Percentiles rank a stretch among this genome's conserved stretches.
phyloP scores from a whole-genome alignment of 1,284 basidiomycete species.

The Psilocybe mexicana region DNA sequence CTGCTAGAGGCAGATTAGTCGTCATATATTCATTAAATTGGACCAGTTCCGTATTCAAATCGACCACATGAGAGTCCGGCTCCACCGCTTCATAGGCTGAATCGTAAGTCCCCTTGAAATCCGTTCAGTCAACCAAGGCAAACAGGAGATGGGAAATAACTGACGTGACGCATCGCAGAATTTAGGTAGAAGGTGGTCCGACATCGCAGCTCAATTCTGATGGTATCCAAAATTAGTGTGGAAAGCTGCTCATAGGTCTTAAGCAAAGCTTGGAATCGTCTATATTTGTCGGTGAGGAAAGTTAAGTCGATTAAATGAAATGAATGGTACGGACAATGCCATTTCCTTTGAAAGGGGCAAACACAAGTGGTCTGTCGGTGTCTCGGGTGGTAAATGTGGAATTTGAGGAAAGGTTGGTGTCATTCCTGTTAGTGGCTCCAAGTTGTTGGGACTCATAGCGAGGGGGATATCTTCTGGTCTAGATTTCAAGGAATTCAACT shows the following conservation, averaged over 20 bases:
- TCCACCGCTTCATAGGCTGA: conserved; percentile 83
- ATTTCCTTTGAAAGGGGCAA: conserved; percentile 86
- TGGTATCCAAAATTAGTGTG: conserved; percentile 84
- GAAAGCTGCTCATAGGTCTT: conserved; percentile 90
- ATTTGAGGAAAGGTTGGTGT: conserved; percentile 53
- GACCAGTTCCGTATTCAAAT: conserved; percentile 83
- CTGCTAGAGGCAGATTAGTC: conserved; percentile 58
- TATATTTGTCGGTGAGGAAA: conserved; percentile 30
- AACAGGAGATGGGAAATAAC: conserved; percentile 21
- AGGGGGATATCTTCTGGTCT: conserved; percentile 57
- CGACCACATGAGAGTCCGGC: conserved; percentile 88
- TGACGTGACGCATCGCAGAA: conserved; percentile 73
- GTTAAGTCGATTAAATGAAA: conserved; percentile 7
- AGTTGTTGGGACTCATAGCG: conserved; percentile 47
- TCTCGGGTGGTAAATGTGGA: conserved; percentile 38
- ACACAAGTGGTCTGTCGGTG: conserved; percentile 51
- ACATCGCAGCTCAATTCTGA: conserved; percentile 88
- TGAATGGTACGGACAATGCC: conserved; percentile 73
- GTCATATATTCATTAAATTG: conserved; percentile 76
- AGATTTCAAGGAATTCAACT: conserved; percentile 67
- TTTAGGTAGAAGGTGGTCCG: conserved; percentile 83
- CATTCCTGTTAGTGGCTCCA: conserved; percentile 50
- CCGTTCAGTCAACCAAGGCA: background rate
- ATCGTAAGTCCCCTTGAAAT: conserved; percentile 76
- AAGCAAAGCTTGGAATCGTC: conserved; percentile 88